A percentile compares a stretch with the other conserved stretches of the same genome.
phyloP scores from a whole-genome alignment of 352 stramenopile species.

The Phytophthora citrophthora region DNA sequence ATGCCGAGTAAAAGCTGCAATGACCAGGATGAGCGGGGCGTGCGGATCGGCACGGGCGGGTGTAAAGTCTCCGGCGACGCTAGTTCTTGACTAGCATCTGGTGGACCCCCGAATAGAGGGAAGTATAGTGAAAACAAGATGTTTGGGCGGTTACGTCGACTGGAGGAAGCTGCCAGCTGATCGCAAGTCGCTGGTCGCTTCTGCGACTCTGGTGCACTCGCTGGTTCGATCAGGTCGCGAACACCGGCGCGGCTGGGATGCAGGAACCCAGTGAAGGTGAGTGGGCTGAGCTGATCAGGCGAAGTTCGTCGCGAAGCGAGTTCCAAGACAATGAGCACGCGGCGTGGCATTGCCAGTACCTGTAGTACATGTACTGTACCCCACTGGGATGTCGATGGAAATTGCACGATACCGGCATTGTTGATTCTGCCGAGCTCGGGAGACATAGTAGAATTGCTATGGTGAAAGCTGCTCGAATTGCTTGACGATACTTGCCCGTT shows the following conservation, averaged over 20 bases:
- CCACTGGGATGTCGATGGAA: no score
- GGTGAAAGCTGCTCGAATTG: neutral
- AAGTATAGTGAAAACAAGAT: slow-evolving; percentile 22
- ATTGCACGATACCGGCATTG: neutral
- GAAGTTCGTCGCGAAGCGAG: no score
- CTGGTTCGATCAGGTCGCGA: slow-evolving; percentile 4
- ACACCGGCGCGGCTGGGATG: slow-evolving; percentile 7
- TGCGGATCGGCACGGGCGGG: slow-evolving; percentile 5
- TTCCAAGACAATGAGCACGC: no score
- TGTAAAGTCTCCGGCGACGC: slow-evolving; percentile 19
- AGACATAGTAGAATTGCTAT: neutral
- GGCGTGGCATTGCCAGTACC: no score
- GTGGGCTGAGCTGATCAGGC: slow-evolving; percentile 13
- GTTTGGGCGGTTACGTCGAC: slow-evolving; percentile 2
- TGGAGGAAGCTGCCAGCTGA: slow-evolving; percentile 11
- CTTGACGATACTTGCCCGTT: neutral
- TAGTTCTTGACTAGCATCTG: slow-evolving; percentile 13
- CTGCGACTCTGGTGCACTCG: neutral
- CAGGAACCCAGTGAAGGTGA: slow-evolving; percentile 2
- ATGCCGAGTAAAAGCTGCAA: slow-evolving; percentile 24
- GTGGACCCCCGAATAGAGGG: neutral
- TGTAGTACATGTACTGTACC: no score
- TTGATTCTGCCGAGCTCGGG: neutral
- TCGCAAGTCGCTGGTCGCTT: slow-evolving; percentile 4
- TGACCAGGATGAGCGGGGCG: slow-evolving; percentile 19